Evolutionary conservation across 2,329 filamentous ascomycete species (phyloP).

Genomic region (Diplocarpon mali): DNA sequence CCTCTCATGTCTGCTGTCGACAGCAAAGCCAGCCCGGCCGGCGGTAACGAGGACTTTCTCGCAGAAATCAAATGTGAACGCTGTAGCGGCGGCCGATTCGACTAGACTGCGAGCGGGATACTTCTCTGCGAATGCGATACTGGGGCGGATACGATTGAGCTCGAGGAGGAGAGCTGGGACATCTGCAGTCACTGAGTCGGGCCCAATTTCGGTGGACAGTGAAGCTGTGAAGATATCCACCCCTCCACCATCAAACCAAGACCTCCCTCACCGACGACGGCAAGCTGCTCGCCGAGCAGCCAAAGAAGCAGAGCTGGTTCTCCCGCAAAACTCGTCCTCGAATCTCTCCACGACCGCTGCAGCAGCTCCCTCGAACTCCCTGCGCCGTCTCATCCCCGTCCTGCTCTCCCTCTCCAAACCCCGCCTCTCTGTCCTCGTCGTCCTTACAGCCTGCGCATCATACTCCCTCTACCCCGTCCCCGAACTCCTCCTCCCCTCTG

Average conservation of each 20-base stretch:
- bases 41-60: conserved; percentile 19
- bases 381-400: conserved; percentile 60
- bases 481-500: conserved; percentile 61
- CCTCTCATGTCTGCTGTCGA: conserved; percentile 17
- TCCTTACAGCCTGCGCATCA: conserved; percentile 79
- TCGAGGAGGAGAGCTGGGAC: conserved; percentile 16
- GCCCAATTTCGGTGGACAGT: conserved; percentile 11
- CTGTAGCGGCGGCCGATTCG: conserved; percentile 10
- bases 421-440: conserved; percentile 80
- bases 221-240: conserved; percentile 10
- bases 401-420: conserved; percentile 93
- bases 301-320: conserved; percentile 19
- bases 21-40: conserved; percentile 6
- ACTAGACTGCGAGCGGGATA: conserved; percentile 20
- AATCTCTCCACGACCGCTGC: conserved; percentile 41
- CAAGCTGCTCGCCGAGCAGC: conserved; percentile 21
- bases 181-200: conserved; percentile 9
- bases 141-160: conserved; percentile 15
- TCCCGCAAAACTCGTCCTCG: conserved; percentile 42
- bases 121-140: conserved; percentile 22
- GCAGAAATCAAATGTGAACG: conserved; percentile 15
- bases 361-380: conserved; percentile 38
- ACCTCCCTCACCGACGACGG: conserved; percentile 26
- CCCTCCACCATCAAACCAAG: conserved; percentile 9
- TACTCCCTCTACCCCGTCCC: conserved; percentile 93